Base-by-base conservation (phyloP, 176 grass and related monocot genomes). In the sorghum (Sorghum bicolor) region DNA sequence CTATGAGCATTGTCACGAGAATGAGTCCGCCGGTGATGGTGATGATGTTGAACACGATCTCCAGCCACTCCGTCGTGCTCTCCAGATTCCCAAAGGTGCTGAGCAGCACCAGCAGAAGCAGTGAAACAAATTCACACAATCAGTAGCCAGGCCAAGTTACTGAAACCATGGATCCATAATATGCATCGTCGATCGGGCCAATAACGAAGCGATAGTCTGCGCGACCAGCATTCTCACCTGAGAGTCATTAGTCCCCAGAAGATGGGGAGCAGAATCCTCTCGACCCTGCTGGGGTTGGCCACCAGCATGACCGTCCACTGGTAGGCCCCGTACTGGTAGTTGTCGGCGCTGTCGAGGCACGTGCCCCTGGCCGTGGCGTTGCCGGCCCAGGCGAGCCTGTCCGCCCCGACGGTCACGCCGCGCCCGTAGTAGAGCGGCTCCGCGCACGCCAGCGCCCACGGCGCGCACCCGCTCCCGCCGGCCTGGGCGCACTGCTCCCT, bases 41-140 rank as follows among this genome's bases (percentile, higher is more conserved):
- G 41, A 98, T 12, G 80, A 98, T 95, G 89, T 98, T 98, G 91
- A 98, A 98, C 43, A 92, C 89, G 47, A 98, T 98, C 87, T 98
- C 96, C 39, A 95, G 75, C 93, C 96, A 98, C 82, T 98, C 93
- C 22, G 96, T 98, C 37, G 96, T 95, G 85, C 91, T 98, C 85
- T 93, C 91, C 68, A 98, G 31, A 36, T 91, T 95, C 3, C 96
- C 96, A 52, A 98, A 98, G 2, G 93, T 98, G 87, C 93, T 95
- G 22, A 93, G 83, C 45, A 9, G 10, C 68, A 19, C 19, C 33
- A 15, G 20, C n/a, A 26, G 34, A 1, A 37, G 4, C n/a, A 16
- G 38, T 8, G 12, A 44, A 71, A 43, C 14, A 26, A 6, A 12
- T 2, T 39, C 34, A 1, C 15, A 69, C 17, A 0, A n/a, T 38